A percentile compares a stretch with the other conserved stretches of the same genome.
Evolutionary conservation across 1,284 basidiomycete species (phyloP).

Genomic region (Apiotrichum sp.): DNA sequence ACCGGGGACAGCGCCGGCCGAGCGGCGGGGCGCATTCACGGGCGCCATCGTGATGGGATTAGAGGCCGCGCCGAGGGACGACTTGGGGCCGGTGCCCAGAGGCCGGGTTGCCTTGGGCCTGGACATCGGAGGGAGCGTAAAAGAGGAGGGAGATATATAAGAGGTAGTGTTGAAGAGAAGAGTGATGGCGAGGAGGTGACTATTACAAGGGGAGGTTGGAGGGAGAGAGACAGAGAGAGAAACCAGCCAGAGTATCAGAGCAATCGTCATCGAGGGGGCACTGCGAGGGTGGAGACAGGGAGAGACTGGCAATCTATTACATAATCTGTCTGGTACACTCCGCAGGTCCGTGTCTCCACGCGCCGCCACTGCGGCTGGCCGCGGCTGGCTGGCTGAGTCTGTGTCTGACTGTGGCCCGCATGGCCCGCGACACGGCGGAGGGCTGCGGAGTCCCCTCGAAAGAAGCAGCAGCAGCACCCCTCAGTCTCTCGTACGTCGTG

Average conservation of each 20-base stretch:
- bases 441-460: too few species aligned
- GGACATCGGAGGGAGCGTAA: conserved; percentile 27
- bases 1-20: conserved; percentile 34
- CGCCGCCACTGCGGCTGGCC: too few species aligned
- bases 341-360: too few species aligned
- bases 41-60: conserved; percentile 8
- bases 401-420: too few species aligned
- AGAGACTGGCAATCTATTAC: too few species aligned
- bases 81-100: conserved; percentile 32
- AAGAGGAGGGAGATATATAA: too few species aligned
- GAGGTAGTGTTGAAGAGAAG: not conserved
- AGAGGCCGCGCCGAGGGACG: conserved; percentile 21
- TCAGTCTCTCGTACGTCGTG: too few species aligned
- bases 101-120: conserved; percentile 32
- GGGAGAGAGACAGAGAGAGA: not conserved
- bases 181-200: not conserved
- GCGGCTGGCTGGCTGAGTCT: too few species aligned
- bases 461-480: too few species aligned
- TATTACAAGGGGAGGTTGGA: not conserved
- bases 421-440: too few species aligned
- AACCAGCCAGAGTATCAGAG: not conserved
- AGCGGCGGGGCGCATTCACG: conserved; percentile 26
- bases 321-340: too few species aligned
- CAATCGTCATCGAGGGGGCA: not conserved
- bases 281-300: too few species aligned